Percentiles rank a stretch among this genome's conserved stretches.
phyloP scores from a whole-genome alignment of 371 early-diverging fungal genomes.

The Rhizopus stolonifer region DNA sequence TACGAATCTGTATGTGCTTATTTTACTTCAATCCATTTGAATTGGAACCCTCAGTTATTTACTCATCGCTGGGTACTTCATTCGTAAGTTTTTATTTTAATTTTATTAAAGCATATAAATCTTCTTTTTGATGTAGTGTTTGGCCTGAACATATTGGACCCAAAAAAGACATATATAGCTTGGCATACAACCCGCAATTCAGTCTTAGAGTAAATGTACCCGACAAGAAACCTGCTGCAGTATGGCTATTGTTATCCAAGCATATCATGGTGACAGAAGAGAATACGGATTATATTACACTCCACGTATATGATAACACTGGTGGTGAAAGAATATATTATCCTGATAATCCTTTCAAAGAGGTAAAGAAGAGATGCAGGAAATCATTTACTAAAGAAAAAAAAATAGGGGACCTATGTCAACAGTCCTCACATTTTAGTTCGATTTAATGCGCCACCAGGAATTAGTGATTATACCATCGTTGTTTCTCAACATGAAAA shows the following conservation, averaged over 20 bases:
- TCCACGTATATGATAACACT: conserved; percentile 76
- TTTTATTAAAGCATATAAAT: background rate
- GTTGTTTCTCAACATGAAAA: conserved; percentile 83
- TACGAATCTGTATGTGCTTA: conserved; percentile 74
- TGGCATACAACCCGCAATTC: conserved; percentile 81
- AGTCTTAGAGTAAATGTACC: conserved; percentile 57
- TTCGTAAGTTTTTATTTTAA: conserved; percentile 35
- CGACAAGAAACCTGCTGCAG: conserved; percentile 55
- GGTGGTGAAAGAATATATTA: conserved; percentile 76
- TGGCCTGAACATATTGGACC: conserved; percentile 67
- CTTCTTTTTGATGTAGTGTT: conserved; percentile 27
- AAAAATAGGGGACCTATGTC: conserved; percentile 69
- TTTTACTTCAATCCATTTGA: conserved; percentile 86
- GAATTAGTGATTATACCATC: conserved; percentile 65
- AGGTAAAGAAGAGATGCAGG: conserved; percentile 13
- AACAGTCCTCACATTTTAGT: conserved; percentile 84
- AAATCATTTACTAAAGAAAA: background rate
- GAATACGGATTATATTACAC: conserved; percentile 81
- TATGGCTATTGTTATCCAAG: conserved; percentile 82
- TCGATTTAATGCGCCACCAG: conserved; percentile 67
- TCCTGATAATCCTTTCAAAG: conserved; percentile 67
- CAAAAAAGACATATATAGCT: conserved; percentile 64
- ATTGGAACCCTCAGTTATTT: conserved; percentile 84
- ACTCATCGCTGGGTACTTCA: conserved; percentile 63
- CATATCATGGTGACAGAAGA: conserved; percentile 80